Percentiles rank a stretch among this genome's conserved stretches.
Evolutionary conservation across 768 basidiomycete genomes (phyloP).

Genomic region (Lactarius sp.): DNA sequence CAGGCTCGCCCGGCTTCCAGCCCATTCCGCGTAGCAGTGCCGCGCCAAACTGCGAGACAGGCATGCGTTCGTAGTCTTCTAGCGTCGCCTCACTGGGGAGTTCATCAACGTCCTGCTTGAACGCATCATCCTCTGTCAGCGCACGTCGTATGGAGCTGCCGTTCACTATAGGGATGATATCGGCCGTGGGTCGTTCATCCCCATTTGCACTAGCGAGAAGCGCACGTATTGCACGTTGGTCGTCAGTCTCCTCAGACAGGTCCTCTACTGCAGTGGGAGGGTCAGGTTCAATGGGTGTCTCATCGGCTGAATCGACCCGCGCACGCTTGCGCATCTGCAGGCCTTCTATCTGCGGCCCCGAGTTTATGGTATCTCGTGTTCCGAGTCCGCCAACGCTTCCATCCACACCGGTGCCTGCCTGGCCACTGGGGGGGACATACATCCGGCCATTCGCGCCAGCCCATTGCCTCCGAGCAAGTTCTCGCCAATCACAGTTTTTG

Average conservation of each 20-base stretch:
- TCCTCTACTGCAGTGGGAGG: slow-evolving; percentile 31
- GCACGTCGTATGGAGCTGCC: slow-evolving; percentile 29
- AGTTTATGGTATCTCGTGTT: slow-evolving; percentile 69
- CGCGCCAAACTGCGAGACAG: slow-evolving; percentile 88
- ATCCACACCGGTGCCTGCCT: slow-evolving; percentile 53
- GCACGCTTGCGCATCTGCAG: slow-evolving; percentile 46
- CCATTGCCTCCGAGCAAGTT: slow-evolving; percentile 63
- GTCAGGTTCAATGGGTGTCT: slow-evolving; percentile 32
- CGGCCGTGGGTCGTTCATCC: slow-evolving; percentile 39
- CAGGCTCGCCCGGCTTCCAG: slow-evolving; percentile 81
- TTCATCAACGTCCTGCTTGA: slow-evolving; percentile 74
- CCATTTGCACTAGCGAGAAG: slow-evolving; percentile 56
- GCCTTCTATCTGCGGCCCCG: slow-evolving; percentile 66
- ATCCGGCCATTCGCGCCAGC: slow-evolving; percentile 35
- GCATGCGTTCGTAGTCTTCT: slow-evolving; percentile 86
- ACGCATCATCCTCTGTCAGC: slow-evolving; percentile 77
- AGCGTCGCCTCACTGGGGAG: slow-evolving; percentile 72
- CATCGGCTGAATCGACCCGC: slow-evolving; percentile 27
- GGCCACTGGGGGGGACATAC: slow-evolving; percentile 63
- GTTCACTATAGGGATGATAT: slow-evolving; percentile 50
- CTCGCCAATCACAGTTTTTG: slow-evolving; percentile 89
- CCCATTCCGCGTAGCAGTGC: slow-evolving; percentile 96
- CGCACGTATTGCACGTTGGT: slow-evolving; percentile 75
- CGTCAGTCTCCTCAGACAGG: slow-evolving; percentile 55
- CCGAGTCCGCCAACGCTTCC: slow-evolving; percentile 77